Percentiles rank a stretch among this genome's conserved stretches.
Evolutionary conservation across 257 asterid genomes (phyloP).

Genomic region (Solanum sejunctum): DNA sequence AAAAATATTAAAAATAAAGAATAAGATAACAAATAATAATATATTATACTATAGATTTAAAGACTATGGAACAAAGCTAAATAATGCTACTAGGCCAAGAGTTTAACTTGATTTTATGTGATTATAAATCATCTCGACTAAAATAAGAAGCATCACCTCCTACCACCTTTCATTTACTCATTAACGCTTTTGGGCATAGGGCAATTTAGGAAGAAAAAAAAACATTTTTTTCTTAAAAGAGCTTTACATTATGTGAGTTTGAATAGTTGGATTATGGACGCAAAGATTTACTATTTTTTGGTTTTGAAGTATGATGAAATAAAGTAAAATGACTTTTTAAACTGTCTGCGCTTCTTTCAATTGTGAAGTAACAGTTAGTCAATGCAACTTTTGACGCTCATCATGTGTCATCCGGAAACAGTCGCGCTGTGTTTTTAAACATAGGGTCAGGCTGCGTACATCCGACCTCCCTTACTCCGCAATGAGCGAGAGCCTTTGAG

Average conservation of each 20-base stretch:
- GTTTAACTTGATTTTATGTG: background rate
- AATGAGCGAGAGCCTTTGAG: no score
- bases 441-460: no score
- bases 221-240: background rate
- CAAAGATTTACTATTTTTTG: no score
- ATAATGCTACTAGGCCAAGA: background rate
- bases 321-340: no score
- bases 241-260: background rate
- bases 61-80: background rate
- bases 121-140: background rate
- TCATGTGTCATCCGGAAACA: no score
- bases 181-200: background rate
- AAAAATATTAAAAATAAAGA: background rate
- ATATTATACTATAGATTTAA: background rate
- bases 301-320: no score
- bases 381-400: no score
- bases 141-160: background rate
- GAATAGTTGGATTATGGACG: no score
- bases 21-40: background rate
- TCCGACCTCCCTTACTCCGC: no score
- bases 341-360: no score
- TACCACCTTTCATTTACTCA: background rate
- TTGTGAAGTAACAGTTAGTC: no score
- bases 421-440: no score
- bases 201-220: background rate